phyloP scores from a whole-genome alignment of 768 basidiomycete species.

The Cyclocybe aegerita region DNA sequence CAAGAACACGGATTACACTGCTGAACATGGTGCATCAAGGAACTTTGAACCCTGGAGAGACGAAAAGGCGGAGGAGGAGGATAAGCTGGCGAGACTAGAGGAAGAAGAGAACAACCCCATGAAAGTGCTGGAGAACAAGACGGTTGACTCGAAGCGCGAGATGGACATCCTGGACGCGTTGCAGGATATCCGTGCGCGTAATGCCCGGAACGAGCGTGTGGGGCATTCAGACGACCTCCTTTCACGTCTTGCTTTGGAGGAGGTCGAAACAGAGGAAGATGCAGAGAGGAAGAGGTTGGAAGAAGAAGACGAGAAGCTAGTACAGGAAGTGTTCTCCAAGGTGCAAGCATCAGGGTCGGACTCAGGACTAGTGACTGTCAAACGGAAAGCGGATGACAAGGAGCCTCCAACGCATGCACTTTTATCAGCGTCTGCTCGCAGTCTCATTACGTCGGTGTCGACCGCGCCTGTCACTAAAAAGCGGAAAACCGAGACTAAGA shows the following conservation, averaged over 20 bases:
- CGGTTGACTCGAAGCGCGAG: constrained; percentile 89
- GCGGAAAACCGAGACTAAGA: constrained; percentile 61
- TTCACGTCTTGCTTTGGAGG: constrained; percentile 61
- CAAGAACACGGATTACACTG: constrained; percentile 91
- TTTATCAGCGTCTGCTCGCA: constrained; percentile 62
- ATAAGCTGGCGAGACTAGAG: constrained; percentile 80
- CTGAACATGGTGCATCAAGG: constrained; percentile 95
- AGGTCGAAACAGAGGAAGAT: constrained; percentile 78
- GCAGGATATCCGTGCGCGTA: constrained; percentile 86
- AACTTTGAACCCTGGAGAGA: constrained; percentile 99
- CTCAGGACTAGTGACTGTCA: constrained; percentile 59
- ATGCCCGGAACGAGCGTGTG: constrained; percentile 85
- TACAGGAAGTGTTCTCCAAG: constrained; percentile 86
- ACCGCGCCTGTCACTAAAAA: constrained; percentile 49
- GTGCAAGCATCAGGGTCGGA: constrained; percentile 27
- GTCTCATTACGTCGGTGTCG: constrained; percentile 54
- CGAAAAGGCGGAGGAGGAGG: constrained; percentile 74
- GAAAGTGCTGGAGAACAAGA: constrained; percentile 93
- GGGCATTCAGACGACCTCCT: constrained; percentile 73
- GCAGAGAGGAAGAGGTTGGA: constrained; percentile 67
- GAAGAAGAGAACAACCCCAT: constrained; percentile 97
- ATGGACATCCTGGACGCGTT: constrained; percentile 98
- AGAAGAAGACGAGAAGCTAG: constrained; percentile 90
- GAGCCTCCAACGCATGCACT: constrained; percentile 73
- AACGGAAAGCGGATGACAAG: constrained; percentile 80